A percentile compares a stretch with the other conserved stretches of the same genome.
phyloP scores from a whole-genome alignment of 192 early-diverging fungal genomes.

The Gigaspora rosea region DNA sequence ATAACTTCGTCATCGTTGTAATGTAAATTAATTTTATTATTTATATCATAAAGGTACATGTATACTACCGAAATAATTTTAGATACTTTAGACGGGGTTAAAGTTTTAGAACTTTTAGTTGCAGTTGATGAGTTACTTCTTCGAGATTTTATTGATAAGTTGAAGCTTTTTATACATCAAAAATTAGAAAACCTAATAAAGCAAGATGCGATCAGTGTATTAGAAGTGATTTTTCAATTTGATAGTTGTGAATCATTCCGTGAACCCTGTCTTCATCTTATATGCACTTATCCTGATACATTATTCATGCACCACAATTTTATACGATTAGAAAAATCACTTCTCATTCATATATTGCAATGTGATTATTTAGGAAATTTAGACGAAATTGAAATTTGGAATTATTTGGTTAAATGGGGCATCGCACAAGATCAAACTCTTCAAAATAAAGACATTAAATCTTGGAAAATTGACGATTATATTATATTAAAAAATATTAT shows the following conservation, averaged over 20 bases:
- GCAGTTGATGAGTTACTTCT: neutral
- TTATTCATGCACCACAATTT: neutral
- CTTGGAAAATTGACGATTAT: neutral
- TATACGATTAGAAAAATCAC: neutral
- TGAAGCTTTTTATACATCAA: neutral
- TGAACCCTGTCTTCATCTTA: neutral
- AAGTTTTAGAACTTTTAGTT: neutral
- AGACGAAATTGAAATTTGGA: neutral
- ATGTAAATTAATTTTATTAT: no score
- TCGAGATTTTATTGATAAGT: neutral
- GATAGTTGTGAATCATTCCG: neutral
- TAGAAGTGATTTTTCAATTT: neutral
- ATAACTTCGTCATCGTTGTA: no score
- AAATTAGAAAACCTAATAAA: neutral
- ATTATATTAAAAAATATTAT: neutral
- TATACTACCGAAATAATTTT: no score
- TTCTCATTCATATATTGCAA: neutral
- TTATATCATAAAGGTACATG: no score
- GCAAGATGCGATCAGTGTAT: neutral
- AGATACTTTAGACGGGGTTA: neutral
- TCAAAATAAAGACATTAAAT: neutral
- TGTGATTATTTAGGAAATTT: neutral
- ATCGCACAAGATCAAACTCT: neutral
- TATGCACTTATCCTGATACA: neutral
- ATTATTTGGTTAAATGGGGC: constrained; percentile 1